These are phyloP conservation scores for Aquilaria sinensis DNA, from an alignment of 345 rosid genomes.

Conservation along the genomic window DNA sequence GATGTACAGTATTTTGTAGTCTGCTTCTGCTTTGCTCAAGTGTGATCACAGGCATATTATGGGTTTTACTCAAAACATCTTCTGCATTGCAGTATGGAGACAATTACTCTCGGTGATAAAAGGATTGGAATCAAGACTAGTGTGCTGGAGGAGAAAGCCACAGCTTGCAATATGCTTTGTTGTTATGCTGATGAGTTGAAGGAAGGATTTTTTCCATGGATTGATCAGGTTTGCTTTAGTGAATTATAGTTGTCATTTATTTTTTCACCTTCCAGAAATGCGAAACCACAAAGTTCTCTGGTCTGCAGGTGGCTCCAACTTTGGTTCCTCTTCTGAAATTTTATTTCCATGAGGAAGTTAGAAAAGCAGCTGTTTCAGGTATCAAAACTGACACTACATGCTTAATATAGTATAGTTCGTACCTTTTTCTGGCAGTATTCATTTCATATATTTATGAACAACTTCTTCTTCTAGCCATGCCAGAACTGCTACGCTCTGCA, in stretches of 20 bases:
- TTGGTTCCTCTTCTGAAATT: conserved; percentile 95
- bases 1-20: background rate
- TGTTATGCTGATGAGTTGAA: conserved; percentile 99
- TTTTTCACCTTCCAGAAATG: conserved; percentile 1
- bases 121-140: conserved; percentile 98
- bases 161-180: conserved; percentile 98
- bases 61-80: conserved; percentile 13
- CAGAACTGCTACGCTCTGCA: conserved; percentile 91
- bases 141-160: conserved; percentile 96
- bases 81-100: conserved; percentile 77
- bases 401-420: background rate
- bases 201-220: conserved; percentile 99
- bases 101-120: conserved; percentile 98
- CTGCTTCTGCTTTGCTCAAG: background rate
- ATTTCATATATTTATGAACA: background rate
- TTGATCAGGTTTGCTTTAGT: conserved; percentile 66
- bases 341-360: conserved; percentile 99
- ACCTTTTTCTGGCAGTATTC: background rate
- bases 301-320: conserved; percentile 82
- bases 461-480: conserved; percentile 64
- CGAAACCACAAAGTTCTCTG: conserved; percentile 11
- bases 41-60: conserved; percentile 2
- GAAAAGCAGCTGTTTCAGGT: conserved; percentile 99
- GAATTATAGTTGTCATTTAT: conserved; percentile 8
- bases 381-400: conserved; percentile 6